These are phyloP conservation scores for Seminavis robusta DNA, from an alignment of 108 stramenopile genomes.

Conservation along the genomic window DNA sequence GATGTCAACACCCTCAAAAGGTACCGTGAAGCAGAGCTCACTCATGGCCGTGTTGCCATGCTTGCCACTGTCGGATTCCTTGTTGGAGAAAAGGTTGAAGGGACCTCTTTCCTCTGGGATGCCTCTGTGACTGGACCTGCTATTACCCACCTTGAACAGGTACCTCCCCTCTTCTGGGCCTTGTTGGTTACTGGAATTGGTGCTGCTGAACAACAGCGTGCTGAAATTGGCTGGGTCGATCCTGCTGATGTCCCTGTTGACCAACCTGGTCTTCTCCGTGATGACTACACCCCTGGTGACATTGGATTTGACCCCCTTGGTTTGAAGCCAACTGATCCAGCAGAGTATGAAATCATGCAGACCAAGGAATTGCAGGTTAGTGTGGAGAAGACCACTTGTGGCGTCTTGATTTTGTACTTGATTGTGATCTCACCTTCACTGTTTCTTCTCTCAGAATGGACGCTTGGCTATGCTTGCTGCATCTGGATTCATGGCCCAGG, in stretches of 20 bases:
- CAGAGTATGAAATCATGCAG: constrained; percentile 53
- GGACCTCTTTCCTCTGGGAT: constrained; percentile 74
- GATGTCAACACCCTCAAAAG: constrained; percentile 58
- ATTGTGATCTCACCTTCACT: too few species aligned
- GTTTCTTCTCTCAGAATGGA: too few species aligned
- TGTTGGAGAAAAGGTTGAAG: constrained; percentile 68
- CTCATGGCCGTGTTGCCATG: too few species aligned
- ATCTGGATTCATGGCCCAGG: constrained; percentile 77
- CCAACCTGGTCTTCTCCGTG: constrained; percentile 34
- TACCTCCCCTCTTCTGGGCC: too few species aligned
- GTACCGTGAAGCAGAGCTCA: constrained; percentile 84
- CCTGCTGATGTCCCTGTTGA: too few species aligned
- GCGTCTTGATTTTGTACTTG: too few species aligned
- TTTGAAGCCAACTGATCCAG: constrained; percentile 58
- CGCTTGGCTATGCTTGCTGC: constrained; percentile 84
- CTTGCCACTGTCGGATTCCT: constrained; percentile 51
- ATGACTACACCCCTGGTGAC: constrained; percentile 52
- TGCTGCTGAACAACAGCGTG: too few species aligned
- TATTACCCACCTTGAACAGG: too few species aligned
- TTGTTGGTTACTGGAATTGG: too few species aligned
- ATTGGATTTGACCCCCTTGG: constrained; percentile 85
- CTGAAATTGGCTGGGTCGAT: too few species aligned
- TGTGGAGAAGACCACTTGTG: too few species aligned
- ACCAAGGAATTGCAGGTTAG: constrained; percentile 80
- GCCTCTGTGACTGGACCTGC: constrained; percentile 56